These are phyloP conservation scores for Cenchrus fungigraminus DNA, from an alignment of 176 grass and related monocot genomes.

Conservation along the genomic window DNA sequence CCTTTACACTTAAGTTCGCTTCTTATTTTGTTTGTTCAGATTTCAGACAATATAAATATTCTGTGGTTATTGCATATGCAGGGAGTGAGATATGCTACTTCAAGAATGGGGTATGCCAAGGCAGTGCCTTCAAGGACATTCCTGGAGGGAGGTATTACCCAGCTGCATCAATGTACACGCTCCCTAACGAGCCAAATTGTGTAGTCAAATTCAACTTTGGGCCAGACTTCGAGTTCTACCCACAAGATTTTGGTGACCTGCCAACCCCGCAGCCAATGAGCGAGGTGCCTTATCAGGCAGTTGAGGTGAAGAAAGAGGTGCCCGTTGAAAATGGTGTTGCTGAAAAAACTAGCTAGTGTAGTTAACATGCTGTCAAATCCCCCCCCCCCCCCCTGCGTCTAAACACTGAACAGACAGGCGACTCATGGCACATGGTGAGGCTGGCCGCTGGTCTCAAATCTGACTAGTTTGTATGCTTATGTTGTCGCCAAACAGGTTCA, in stretches of 20 bases:
- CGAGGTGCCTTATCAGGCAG: constrained; percentile 64
- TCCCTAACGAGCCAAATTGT: constrained; percentile 79
- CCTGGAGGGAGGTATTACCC: constrained; percentile 88
- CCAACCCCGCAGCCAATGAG: constrained; percentile 69
- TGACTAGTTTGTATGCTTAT: not conserved
- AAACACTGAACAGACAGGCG: not conserved
- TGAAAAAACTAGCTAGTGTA: constrained; percentile 65
- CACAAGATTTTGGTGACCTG: constrained; percentile 66
- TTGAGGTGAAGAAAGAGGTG: constrained; percentile 58
- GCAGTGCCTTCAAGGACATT: constrained; percentile 74
- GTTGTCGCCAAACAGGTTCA: not conserved
- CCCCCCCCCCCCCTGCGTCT: not conserved
- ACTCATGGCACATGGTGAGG: not conserved
- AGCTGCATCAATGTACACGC: constrained; percentile 82
- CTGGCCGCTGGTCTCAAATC: not conserved
- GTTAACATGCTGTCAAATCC: constrained; percentile 18
- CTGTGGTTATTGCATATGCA: constrained; percentile 40
- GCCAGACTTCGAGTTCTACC: constrained; percentile 74
- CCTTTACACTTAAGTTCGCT: not conserved
- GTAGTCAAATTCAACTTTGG: constrained; percentile 90
- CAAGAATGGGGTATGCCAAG: constrained; percentile 83
- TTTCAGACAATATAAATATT: not conserved
- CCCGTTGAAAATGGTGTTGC: constrained; percentile 68
- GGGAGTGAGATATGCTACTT: constrained; percentile 90
- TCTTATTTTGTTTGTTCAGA: not conserved